phyloP scores from a whole-genome alignment of 148 eudicot genomes.

The Suaeda aralocaspica region DNA sequence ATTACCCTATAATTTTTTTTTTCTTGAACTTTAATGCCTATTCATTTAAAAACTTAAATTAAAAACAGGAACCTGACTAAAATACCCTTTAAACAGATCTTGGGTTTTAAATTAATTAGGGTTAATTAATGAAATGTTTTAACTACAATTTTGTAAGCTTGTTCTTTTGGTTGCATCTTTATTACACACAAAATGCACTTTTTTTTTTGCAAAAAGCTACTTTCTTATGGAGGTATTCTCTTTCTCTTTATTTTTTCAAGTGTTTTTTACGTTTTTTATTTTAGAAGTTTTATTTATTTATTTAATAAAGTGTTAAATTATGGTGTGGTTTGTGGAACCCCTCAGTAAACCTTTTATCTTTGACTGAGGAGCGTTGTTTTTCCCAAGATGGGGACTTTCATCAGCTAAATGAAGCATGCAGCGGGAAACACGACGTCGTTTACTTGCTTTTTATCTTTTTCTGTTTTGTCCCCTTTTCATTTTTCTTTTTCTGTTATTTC shows the following conservation, averaged over 20 bases:
- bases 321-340: background rate
- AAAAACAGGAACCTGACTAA: background rate
- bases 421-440: conserved; percentile 1
- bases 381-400: background rate
- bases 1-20: conserved; percentile 6
- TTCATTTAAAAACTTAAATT: background rate
- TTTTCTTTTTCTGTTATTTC: too few relatives aligned
- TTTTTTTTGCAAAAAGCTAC: background rate
- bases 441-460: background rate
- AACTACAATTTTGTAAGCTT: too few relatives aligned
- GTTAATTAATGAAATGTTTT: too few relatives aligned
- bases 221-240: background rate
- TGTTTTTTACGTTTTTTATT: background rate
- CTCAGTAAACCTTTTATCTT: background rate
- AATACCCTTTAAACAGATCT: background rate
- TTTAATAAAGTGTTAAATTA: background rate
- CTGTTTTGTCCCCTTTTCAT: background rate
- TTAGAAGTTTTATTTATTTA: background rate
- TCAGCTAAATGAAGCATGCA: background rate
- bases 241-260: background rate
- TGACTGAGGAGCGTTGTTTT: conserved; percentile 2
- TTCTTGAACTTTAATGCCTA: too few relatives aligned
- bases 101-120: conserved; percentile 8
- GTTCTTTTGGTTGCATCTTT: background rate
- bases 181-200: background rate